Evolutionary conservation across 2,329 filamentous ascomycete genomes (phyloP).

Genomic region (Phialophora expanda): DNA sequence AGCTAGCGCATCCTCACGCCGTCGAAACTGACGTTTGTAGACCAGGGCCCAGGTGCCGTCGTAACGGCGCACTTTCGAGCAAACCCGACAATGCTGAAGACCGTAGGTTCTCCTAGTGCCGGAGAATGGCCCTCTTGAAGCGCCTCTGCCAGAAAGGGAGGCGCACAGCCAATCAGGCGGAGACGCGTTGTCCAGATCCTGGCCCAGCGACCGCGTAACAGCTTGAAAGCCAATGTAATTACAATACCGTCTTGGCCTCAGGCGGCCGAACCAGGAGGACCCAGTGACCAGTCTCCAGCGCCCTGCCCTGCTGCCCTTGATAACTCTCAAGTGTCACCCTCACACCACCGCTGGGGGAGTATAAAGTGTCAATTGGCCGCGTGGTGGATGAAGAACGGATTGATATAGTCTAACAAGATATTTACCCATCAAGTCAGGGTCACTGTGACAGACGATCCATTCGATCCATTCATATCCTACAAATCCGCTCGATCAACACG

Average conservation of each 20-base stretch:
- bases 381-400: not conserved
- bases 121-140: slow-evolving; percentile 26
- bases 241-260: not conserved
- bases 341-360: not conserved
- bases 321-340: not conserved
- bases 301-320: not conserved
- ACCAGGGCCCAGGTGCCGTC: not conserved
- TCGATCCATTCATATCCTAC: not conserved
- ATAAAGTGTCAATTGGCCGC: not conserved
- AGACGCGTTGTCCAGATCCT: not conserved
- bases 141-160: slow-evolving; percentile 1
- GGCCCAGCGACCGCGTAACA: not conserved
- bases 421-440: not conserved
- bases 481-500: not conserved
- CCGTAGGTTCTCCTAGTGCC: not conserved
- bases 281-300: not conserved
- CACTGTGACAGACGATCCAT: not conserved
- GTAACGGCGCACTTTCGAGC: not conserved
- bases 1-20: not conserved
- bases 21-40: slow-evolving; percentile 14
- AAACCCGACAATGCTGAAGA: slow-evolving; percentile 6
- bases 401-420: not conserved
- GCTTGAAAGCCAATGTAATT: slow-evolving; percentile 10
- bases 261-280: too few species aligned
- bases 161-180: slow-evolving; percentile 1